A percentile compares a stretch with the other conserved stretches of the same genome.
Evolutionary conservation across 2,329 filamentous ascomycete species (phyloP).

Genomic region (Cercospora sojina): DNA sequence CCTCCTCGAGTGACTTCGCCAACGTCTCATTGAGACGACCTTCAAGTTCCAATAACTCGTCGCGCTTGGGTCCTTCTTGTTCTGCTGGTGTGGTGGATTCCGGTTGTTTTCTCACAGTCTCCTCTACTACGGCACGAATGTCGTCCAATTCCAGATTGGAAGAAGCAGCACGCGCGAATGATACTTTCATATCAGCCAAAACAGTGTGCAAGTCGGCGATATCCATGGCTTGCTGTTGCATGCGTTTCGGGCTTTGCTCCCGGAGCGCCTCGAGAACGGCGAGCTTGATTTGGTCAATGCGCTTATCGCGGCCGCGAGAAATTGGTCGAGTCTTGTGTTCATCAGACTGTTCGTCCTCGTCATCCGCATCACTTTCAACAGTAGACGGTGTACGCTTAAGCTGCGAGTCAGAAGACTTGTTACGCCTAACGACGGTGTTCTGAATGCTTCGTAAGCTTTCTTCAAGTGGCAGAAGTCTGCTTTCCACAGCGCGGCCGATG

Average conservation of each 20-base stretch:
- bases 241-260: slow-evolving; percentile 33
- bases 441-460: slow-evolving; percentile 75
- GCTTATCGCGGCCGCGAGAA: slow-evolving; percentile 76
- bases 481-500: slow-evolving; percentile 73
- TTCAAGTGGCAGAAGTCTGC: slow-evolving; percentile 77
- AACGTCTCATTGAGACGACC: slow-evolving; percentile 37
- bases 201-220: slow-evolving; percentile 47
- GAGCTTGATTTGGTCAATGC: slow-evolving; percentile 71
- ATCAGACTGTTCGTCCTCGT: slow-evolving; percentile 69
- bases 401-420: slow-evolving; percentile 57
- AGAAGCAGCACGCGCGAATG: slow-evolving; percentile 48
- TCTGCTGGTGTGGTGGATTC: slow-evolving; percentile 33
- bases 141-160: slow-evolving; percentile 49
- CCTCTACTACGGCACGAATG: slow-evolving; percentile 40
- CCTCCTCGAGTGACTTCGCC: slow-evolving; percentile 42
- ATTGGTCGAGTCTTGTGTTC: slow-evolving; percentile 63
- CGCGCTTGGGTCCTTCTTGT: slow-evolving; percentile 28
- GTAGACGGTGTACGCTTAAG: slow-evolving; percentile 45
- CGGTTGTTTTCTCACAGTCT: slow-evolving; percentile 35
- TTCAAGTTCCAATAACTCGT: slow-evolving; percentile 34
- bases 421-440: slow-evolving; percentile 42
- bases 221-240: slow-evolving; percentile 31
- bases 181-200: slow-evolving; percentile 50
- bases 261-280: slow-evolving; percentile 63
- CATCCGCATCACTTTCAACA: slow-evolving; percentile 86